Conservation (phyloP, 768 basidiomycete species). For the Suillus sp. region DNA sequence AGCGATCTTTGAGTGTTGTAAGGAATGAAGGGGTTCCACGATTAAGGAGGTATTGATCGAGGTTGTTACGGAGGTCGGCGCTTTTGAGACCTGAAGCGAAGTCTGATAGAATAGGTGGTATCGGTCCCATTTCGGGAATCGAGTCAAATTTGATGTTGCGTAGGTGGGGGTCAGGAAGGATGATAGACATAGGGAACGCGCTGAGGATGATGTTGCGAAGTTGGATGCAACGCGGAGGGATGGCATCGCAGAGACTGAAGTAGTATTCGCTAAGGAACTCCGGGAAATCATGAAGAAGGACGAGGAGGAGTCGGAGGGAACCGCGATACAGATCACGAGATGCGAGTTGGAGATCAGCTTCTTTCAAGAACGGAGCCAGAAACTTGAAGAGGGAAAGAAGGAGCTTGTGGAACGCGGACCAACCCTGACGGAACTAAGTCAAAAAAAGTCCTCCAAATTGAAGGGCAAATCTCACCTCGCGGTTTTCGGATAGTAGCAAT, state of each 20-base stretch:
- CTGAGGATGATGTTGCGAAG: constrained; percentile 95
- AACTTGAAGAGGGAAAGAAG: constrained; percentile 94
- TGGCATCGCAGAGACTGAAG: constrained; percentile 91
- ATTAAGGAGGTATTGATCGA: constrained; percentile 86
- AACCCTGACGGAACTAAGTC: constrained; percentile 56
- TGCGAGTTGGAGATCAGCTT: constrained; percentile 76
- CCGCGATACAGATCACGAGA: constrained; percentile 90
- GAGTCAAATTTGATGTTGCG: constrained; percentile 72
- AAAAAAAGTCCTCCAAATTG: constrained; percentile 12
- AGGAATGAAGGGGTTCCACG: constrained; percentile 73
- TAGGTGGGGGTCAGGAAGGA: constrained; percentile 86
- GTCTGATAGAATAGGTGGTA: constrained; percentile 90
- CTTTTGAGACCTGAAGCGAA: constrained; percentile 81
- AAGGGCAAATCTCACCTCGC: constrained; percentile 59
- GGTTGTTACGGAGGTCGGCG: constrained; percentile 72
- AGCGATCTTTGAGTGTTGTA: constrained; percentile 75
- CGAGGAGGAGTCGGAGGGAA: constrained; percentile 85
- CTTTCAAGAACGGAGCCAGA: constrained; percentile 85
- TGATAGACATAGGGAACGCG: constrained; percentile 83
- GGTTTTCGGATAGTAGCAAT: constrained; percentile 80
- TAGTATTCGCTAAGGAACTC: constrained; percentile 98
- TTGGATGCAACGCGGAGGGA: constrained; percentile 92
- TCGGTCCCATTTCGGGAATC: constrained; percentile 88
- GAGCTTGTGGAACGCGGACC: constrained; percentile 95
- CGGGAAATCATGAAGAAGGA: constrained; percentile 97